phyloP scores from a whole-genome alignment of 2,329 filamentous ascomycete species.

The Fusarium verrucosum region DNA sequence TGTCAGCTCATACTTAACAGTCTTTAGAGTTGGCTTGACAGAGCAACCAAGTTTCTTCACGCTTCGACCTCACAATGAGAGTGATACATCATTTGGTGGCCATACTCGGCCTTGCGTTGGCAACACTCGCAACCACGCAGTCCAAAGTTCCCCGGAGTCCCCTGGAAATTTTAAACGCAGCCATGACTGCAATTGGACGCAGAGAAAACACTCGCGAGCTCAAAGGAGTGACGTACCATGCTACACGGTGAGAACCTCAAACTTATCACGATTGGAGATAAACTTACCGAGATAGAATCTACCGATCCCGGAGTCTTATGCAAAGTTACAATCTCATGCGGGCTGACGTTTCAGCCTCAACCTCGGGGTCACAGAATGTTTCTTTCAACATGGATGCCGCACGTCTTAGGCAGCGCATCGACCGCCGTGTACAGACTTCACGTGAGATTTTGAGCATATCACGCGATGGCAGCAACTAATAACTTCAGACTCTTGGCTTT shows the following conservation, averaged over 20 bases:
- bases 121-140: no score
- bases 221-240: not conserved
- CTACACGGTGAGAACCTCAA: not conserved
- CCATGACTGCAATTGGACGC: not conserved
- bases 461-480: accelerated
- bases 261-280: not conserved
- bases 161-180: not conserved
- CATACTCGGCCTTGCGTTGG: not conserved
- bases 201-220: not conserved
- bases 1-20: no score
- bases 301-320: slow-evolving; percentile 24
- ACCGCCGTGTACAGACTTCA: not conserved
- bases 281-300: not conserved
- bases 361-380: slow-evolving; percentile 18
- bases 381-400: slow-evolving; percentile 7
- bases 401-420: slow-evolving; percentile 5
- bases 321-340: slow-evolving; percentile 22
- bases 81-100: not conserved
- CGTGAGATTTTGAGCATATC: not conserved
- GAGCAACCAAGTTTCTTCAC: no score
- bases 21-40: no score
- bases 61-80: not conserved
- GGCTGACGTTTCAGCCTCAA: slow-evolving; percentile 10
- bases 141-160: not conserved
- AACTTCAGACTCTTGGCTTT: slow-evolving; percentile 10